Base-by-base conservation (phyloP, 1,139 yeast genomes). In the Zygoascus meyerae region DNA sequence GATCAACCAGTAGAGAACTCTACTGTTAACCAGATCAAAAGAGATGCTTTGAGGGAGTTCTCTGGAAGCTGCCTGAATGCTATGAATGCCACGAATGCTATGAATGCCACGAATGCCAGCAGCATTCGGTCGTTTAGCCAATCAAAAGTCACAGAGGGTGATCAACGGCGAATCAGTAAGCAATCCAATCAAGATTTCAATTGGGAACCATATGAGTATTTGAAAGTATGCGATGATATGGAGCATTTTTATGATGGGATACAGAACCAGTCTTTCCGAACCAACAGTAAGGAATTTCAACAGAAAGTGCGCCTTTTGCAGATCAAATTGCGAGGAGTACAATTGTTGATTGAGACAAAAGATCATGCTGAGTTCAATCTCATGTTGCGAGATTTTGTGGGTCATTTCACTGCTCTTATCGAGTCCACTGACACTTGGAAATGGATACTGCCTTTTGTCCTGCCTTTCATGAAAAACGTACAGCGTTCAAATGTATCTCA, bases 351-450 rank as follows among this genome's bases (percentile, higher is more conserved):
- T 14, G 42, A 50, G 5, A 16, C 29, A 11, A 45, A 37, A 3
- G 53, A 54, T 40, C 30, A 36, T 6, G 17, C 40, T 26, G 56
- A 55, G 26, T 60, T 61, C 17, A 52, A 51, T 14, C 60, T 53
- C 46, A 46, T 55, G 33, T 61, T 59, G 46, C 55, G 65, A n/a
- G 65, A 62, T 46, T 61, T 61, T 40, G 54, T 61, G 34, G 65
- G 65, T 16, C 57, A 57, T 41, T 44, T 60, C 40, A 43, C 50
- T 11, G 45, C 52, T 30, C 48, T 61, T 10, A 47, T 61, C 6
- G 58, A 59, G 15, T 42, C 48, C 10, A 42, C 52, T n/a, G 48
- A 39, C 16, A 42, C 39, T 28, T 42, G 50, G 37, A 48, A 41
- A 10, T 57, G 60, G 59, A 47, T 49, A 2, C 34, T 53, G 14